Evolutionary conservation across 1,139 yeast genomes (phyloP).

Genomic region (Wickerhamomyces sp.): DNA sequence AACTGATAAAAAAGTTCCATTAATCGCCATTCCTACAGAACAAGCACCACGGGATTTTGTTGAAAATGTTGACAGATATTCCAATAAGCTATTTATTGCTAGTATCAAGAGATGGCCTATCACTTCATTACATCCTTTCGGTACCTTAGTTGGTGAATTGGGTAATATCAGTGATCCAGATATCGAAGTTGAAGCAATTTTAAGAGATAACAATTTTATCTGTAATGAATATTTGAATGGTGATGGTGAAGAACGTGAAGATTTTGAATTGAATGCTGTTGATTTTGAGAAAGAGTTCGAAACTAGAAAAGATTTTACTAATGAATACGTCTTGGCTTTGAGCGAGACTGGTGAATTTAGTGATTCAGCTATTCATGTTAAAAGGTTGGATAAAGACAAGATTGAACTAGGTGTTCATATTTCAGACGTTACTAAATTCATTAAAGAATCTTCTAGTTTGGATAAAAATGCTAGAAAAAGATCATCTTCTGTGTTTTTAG

Average conservation of each 20-base stretch:
- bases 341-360: conserved; percentile 52
- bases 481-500: conserved; percentile 83
- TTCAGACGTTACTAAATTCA: conserved; percentile 69
- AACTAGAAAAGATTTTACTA: conserved; percentile 53
- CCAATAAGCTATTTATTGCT: conserved; percentile 84
- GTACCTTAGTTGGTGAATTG: conserved; percentile 82
- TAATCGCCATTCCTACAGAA: conserved; percentile 97
- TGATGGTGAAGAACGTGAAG: conserved; percentile 25
- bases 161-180: conserved; percentile 76
- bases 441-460: conserved; percentile 67
- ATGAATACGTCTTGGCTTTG: conserved; percentile 64
- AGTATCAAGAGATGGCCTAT: conserved; percentile 99
- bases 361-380: conserved; percentile 80
- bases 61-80: conserved; percentile 81
- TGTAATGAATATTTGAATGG: conserved; percentile 73
- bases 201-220: conserved; percentile 88
- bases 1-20: conserved; percentile 93
- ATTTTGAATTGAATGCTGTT: conserved; percentile 22
- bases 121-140: conserved; percentile 96
- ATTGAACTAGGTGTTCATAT: conserved; percentile 73
- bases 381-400: conserved; percentile 50
- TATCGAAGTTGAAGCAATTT: conserved; percentile 83
- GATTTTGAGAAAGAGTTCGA: conserved; percentile 32
- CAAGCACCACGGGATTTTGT: conserved; percentile 96
- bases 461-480: conserved; percentile 92